Evolutionary conservation across 139 green algal species (phyloP), one percentile per base, ranked within the genome.

Genomic region (Pseudopediastrum boryanum): DNA sequence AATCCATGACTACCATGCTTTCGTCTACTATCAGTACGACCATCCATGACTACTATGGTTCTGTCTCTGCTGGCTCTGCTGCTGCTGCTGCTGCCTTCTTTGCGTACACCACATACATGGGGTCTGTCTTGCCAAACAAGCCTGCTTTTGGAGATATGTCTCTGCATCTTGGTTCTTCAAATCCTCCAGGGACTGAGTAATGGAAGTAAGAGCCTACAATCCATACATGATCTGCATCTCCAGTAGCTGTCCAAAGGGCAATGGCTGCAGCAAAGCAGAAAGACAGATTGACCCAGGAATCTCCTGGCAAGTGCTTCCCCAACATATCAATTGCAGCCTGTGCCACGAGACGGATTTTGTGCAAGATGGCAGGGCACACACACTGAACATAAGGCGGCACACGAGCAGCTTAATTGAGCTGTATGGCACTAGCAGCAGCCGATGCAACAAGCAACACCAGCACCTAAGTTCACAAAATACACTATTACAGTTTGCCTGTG

Each of bases 191-290:
- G 0, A 92, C 92, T 8, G 91, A 91, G 81, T 96, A 98, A 63
- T 97, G 94, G 87, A 95, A 98, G 87, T 97, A 98, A 12, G 75
- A 85, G 7, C 95, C 95, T 0, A 98, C 92, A 19, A 97, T 96
- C 72, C 79, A 94, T 0, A 92, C 66, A 80, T 96, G 93, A 41
- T 90, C 79, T 29, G 61, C 62, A 61, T 92, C 84, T 0, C 81
- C 75, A 13, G 81, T 85, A 27, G 81, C 68, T 0, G 75, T 85
- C 81, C 81, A 85, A 16, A 85, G 59, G 1, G 56, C 51, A 41
- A 85, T 85, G 43, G 75, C 81, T 75, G 62, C 25, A 39, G 25
- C 25, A n/a, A n/a, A n/a, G n/a, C n/a, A 58, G 48, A n/a, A 58
- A 16, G 48, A n/a, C n/a, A n/a, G n/a, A n/a, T n/a, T n/a, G n/a